Evolutionary conservation across 2,329 filamentous ascomycete species (phyloP).

Genomic region (Sclerotiophoma versabilis): DNA sequence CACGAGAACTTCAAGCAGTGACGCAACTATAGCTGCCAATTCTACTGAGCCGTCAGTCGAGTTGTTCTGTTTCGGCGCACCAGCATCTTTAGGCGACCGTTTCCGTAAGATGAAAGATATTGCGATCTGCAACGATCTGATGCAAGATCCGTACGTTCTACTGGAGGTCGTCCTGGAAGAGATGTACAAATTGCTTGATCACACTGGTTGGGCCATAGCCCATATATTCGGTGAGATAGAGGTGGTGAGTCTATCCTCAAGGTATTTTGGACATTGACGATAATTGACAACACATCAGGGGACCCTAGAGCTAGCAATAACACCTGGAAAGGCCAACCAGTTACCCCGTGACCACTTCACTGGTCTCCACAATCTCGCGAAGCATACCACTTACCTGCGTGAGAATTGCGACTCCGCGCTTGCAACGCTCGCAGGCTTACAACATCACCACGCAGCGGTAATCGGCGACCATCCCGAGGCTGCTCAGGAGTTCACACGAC

Average conservation of each 20-base stretch:
- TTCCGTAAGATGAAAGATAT: conserved; percentile 22
- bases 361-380: conserved; percentile 49
- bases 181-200: conserved; percentile 41
- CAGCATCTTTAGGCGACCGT: conserved; percentile 22
- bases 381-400: conserved; percentile 48
- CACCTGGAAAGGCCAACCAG: conserved; percentile 27
- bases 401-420: conserved; percentile 45
- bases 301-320: conserved; percentile 29
- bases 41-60: conserved; percentile 19
- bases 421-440: conserved; percentile 35
- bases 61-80: conserved; percentile 41
- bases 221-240: conserved; percentile 44
- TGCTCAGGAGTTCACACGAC: conserved; percentile 20
- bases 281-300: conserved; percentile 23
- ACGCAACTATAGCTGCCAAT: conserved; percentile 10
- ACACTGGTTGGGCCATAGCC: conserved; percentile 36
- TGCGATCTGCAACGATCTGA: conserved; percentile 27
- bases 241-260: conserved; percentile 22
- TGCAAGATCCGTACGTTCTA: conserved; percentile 43
- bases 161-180: conserved; percentile 43
- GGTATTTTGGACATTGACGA: neutral
- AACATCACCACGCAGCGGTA: conserved; percentile 24
- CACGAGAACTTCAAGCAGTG: conserved; percentile 23
- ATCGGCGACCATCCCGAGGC: conserved; percentile 8
- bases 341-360: conserved; percentile 30